Conservation (phyloP, 306 rosid species). For the Malus fusca region DNA sequence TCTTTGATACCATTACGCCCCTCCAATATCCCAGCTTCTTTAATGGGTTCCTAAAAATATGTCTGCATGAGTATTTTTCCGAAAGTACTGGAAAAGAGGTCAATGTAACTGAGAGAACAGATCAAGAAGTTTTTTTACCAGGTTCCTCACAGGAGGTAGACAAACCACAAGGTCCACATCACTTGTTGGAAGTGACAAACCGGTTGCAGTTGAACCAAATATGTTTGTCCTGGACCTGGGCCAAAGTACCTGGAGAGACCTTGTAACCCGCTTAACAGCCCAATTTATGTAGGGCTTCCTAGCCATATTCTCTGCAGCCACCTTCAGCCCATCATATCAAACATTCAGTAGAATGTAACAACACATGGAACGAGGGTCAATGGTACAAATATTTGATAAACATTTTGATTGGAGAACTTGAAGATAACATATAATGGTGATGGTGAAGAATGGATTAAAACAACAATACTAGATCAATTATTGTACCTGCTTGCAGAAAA, state of each 20-base stretch:
- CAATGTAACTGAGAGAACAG: background rate
- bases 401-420: conserved; percentile 8
- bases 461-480: background rate
- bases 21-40: conserved; percentile 98
- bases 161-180: conserved; percentile 94
- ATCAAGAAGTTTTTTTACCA: conserved; percentile 38
- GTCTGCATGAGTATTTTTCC: conserved; percentile 3
- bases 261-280: conserved; percentile 92
- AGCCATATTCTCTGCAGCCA: conserved; percentile 70
- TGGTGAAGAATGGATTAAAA: background rate
- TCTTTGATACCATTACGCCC: conserved; percentile 98
- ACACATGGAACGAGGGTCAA: conserved; percentile 10
- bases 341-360: conserved; percentile 16
- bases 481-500: conserved; percentile 69
- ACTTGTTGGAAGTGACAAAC: conserved; percentile 92
- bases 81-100: conserved; percentile 2
- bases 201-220: conserved; percentile 90
- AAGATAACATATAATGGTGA: background rate
- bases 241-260: conserved; percentile 93
- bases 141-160: conserved; percentile 96
- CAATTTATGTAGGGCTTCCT: conserved; percentile 86
- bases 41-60: conserved; percentile 75
- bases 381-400: conserved; percentile 12
- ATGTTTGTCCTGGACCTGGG: conserved; percentile 90
- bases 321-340: conserved; percentile 44